These are phyloP conservation scores for Capsella rubella DNA, from an alignment of 441 rosid species.

Conservation along the genomic window DNA sequence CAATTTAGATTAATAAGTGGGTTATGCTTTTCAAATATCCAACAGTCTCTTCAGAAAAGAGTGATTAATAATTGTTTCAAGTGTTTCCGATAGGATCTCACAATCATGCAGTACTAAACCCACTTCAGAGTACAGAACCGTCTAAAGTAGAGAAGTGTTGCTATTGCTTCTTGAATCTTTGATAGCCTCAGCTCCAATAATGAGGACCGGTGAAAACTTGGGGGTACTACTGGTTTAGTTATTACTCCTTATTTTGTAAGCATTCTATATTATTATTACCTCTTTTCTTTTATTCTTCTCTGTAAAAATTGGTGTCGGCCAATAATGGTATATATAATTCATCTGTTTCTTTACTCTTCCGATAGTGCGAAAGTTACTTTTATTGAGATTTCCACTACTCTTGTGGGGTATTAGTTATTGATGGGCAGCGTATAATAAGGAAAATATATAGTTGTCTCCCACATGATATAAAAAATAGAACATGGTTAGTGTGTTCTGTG, in stretches of 20 bases:
- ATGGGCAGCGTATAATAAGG: constrained; percentile 36
- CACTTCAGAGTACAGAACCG: neutral
- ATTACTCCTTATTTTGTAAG: neutral
- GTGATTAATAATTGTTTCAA: neutral
- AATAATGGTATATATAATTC: constrained; percentile 10
- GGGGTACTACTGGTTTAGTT: constrained; percentile 13
- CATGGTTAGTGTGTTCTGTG: neutral
- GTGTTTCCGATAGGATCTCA: neutral
- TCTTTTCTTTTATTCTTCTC: neutral
- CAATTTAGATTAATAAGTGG: neutral
- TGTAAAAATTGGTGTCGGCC: constrained; percentile 36
- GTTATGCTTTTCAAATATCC: constrained; percentile 7
- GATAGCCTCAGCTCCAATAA: neutral
- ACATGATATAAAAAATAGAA: neutral
- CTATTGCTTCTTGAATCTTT: neutral
- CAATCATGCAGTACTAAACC: neutral
- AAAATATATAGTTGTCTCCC: constrained; percentile 30
- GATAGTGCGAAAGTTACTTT: constrained; percentile 41
- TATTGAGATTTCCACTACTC: constrained; percentile 41
- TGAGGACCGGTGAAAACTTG: constrained; percentile 10
- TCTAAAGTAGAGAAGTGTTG: neutral
- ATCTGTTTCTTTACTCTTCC: constrained; percentile 40
- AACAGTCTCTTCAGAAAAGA: neutral
- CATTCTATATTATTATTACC: constrained; percentile 33
- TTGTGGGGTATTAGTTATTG: constrained; percentile 44